These are phyloP conservation scores for Colletotrichum sp. DNA, from an alignment of 2,329 filamentous ascomycete species.

Conservation along the genomic window DNA sequence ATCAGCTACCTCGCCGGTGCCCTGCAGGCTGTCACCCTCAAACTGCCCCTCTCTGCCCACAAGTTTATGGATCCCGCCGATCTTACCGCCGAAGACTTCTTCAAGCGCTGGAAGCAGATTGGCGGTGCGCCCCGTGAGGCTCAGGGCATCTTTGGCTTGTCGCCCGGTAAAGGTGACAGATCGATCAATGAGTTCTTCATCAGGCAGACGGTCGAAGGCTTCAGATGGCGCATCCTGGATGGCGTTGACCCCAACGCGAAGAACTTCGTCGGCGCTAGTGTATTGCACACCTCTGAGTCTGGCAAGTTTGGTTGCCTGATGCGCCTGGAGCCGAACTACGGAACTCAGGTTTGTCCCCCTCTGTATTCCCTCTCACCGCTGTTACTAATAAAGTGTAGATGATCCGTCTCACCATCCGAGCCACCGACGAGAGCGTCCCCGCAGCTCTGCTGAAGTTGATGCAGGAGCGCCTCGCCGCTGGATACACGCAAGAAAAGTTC, in stretches of 20 bases:
- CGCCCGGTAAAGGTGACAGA: constrained; percentile 56
- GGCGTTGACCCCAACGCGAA: constrained; percentile 90
- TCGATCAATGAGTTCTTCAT: constrained; percentile 77
- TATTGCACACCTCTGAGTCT: constrained; percentile 78
- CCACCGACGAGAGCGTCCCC: constrained; percentile 90
- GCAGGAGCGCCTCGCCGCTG: constrained; percentile 77
- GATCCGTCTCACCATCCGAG: constrained; percentile 91
- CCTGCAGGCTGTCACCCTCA: constrained; percentile 88
- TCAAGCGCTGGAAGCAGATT: constrained; percentile 99
- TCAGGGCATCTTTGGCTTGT: constrained; percentile 81
- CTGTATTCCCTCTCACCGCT: not conserved
- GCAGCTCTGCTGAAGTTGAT: constrained; percentile 81
- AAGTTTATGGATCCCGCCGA: constrained; percentile 97
- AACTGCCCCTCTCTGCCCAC: constrained; percentile 86
- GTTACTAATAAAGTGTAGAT: constrained; percentile 65
- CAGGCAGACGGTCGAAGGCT: constrained; percentile 76
- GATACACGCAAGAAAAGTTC: constrained; percentile 48
- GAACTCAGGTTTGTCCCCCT: constrained; percentile 71
- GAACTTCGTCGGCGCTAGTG: constrained; percentile 92
- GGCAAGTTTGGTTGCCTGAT: constrained; percentile 95
- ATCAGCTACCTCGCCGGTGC: constrained; percentile 95
- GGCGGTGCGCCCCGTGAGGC: constrained; percentile 86
- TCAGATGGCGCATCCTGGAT: constrained; percentile 86
- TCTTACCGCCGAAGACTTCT: constrained; percentile 89
- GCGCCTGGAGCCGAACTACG: constrained; percentile 92